phyloP scores from a whole-genome alignment of 2,329 filamentous ascomycete genomes.

The Colletotrichum lini region DNA sequence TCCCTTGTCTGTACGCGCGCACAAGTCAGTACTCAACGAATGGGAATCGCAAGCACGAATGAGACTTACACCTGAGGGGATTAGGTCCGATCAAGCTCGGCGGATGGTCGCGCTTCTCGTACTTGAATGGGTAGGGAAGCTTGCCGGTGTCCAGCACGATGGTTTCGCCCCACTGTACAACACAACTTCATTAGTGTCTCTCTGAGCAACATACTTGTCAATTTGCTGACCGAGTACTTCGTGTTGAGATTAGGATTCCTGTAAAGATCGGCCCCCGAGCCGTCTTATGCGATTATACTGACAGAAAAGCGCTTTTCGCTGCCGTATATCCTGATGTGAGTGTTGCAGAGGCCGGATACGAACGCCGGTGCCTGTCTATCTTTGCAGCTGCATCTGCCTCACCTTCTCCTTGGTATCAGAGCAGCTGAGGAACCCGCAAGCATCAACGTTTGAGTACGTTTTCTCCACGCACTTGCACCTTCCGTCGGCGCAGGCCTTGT shows the following conservation, averaged over 20 bases:
- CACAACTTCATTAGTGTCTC: conserved; percentile 5
- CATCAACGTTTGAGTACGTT: background rate
- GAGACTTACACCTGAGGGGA: background rate
- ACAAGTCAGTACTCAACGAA: background rate
- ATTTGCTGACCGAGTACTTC: background rate
- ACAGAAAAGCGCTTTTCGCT: conserved; percentile 1
- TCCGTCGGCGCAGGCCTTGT: conserved; percentile 7
- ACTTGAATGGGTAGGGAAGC: conserved; percentile 14
- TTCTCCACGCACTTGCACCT: conserved; percentile 1
- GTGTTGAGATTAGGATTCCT: background rate
- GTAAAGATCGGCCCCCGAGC: background rate
- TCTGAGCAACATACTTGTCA: background rate
- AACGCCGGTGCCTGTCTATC: conserved; percentile 3
- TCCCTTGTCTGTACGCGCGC: background rate
- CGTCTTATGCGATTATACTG: background rate
- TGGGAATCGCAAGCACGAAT: background rate
- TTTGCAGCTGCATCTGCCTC: conserved; percentile 6
- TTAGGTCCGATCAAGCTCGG: background rate
- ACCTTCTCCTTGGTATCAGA: conserved; percentile 2
- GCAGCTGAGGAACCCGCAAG: conserved; percentile 1
- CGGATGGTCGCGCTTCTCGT: conserved; percentile 8
- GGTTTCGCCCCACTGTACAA: conserved; percentile 7
- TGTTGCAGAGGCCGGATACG: conserved; percentile 4
- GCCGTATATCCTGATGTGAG: conserved; percentile 8
- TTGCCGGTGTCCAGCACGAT: conserved; percentile 7